Base-by-base conservation (phyloP, 140 eudicot species). In the Stevia rebaudiana region DNA sequence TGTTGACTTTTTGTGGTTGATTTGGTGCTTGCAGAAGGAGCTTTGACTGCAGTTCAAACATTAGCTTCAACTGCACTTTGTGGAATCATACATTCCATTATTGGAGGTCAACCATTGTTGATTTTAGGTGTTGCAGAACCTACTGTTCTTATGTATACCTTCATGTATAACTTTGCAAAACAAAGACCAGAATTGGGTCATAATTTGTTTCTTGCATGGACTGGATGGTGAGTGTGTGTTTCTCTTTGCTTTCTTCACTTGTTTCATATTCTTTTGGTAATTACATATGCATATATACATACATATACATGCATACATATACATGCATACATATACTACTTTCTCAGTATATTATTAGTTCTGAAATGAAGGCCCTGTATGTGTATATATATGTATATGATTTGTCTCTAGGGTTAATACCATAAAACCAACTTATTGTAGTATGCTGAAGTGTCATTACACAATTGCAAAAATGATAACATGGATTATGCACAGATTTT, bases 111-210 rank as follows among this genome's bases (percentile, higher is more conserved):
- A 61, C 98, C 98, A 4, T 69, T 92, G 83, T 76, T 92, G 68
- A 92, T 92, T 22, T 63, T 92, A 31, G 98, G 98, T 39, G 98
- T 92, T 67, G 98, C 98, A 7, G 98, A 92, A 77, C 98, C 98
- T 36, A 92, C 98, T 42, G 98, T 92, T 6, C 82, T 92, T 6
- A 92, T 92, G 98, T 92, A 92, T 83, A 92, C 96, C 52, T 92
- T 92, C 77, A 79, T 92, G 98, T 92, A 79, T 69, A 74, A 81
- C 81, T 92, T 92, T 71, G 96, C 96, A 13, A 92, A 92, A 76
- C 92, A 88, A 70, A 82, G 95, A 48, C 80, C 92, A 16, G 96
- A 88, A 28, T 70, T 92, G 75, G 98, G 98, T 50, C 92, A 83
- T 42, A 78, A 88, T 2, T 68, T 92, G 71, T 92, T 88, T 72